These are phyloP conservation scores for Eimeria praecox DNA, from an alignment of 169 alveolate genomes.

Conservation along the genomic window DNA sequence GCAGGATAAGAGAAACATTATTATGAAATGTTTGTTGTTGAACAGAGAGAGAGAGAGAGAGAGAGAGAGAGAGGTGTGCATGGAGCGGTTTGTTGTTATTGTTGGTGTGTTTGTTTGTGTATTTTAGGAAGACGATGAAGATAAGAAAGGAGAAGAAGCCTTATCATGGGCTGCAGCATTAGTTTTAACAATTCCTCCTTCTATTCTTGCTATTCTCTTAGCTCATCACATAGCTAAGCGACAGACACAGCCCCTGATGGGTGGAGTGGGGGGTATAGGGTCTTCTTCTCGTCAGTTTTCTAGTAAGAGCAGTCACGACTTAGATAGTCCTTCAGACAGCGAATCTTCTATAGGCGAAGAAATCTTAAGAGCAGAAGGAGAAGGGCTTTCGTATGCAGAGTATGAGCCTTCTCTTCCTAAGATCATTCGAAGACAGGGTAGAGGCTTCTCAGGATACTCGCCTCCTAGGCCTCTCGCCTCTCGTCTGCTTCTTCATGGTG, in stretches of 20 bases:
- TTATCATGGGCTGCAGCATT: constrained; percentile 39
- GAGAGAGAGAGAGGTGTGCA: too few relatives aligned
- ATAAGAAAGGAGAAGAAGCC: background rate
- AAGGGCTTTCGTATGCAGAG: background rate
- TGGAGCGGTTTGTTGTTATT: too few relatives aligned
- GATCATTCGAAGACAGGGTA: too few relatives aligned
- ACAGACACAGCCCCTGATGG: background rate
- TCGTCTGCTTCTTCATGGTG: background rate
- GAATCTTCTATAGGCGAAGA: background rate
- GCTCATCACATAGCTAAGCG: background rate
- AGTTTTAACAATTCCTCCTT: constrained; percentile 3
- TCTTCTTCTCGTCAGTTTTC: background rate
- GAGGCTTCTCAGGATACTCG: background rate
- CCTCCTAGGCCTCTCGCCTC: background rate
- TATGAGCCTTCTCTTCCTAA: background rate
- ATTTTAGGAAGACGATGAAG: background rate
- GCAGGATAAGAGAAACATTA: too few relatives aligned
- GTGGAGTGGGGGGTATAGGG: background rate
- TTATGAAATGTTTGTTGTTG: too few relatives aligned
- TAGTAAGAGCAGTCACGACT: background rate
- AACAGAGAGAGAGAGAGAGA: too few relatives aligned
- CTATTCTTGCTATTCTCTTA: background rate
- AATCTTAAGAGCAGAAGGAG: background rate
- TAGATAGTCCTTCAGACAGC: background rate
- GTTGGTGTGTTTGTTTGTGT: too few relatives aligned